These are phyloP conservation scores for Cercophora samala DNA, from an alignment of 495 filamentous ascomycete genomes.

Conservation along the genomic window DNA sequence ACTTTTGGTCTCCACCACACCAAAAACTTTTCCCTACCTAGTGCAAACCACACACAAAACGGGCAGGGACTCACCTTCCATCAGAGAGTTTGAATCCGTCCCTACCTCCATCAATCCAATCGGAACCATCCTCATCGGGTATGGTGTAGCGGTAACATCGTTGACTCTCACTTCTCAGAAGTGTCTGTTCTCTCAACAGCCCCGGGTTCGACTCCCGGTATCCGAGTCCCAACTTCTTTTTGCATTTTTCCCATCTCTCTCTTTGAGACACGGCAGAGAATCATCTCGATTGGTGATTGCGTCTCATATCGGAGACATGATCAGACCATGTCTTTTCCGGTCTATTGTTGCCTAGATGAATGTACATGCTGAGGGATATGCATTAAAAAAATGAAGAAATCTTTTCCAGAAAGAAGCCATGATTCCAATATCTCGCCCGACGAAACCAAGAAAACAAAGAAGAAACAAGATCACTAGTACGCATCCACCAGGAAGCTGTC, in stretches of 20 bases:
- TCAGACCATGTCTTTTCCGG: background rate
- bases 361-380: background rate
- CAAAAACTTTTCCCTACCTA: background rate
- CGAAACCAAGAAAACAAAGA: background rate
- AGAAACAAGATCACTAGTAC: too few relatives aligned
- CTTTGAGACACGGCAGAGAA: background rate
- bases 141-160: slow-evolving; percentile 19
- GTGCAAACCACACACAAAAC: background rate
- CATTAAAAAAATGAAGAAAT: background rate
- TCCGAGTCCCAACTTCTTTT: slow-evolving; percentile 11
- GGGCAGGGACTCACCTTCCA: background rate
- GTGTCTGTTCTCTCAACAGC: slow-evolving; percentile 14
- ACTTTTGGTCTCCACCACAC: background rate
- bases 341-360: background rate
- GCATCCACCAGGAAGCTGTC: background rate
- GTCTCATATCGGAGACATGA: background rate
- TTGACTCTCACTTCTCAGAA: slow-evolving; percentile 16
- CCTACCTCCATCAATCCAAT: background rate
- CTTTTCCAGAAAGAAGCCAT: background rate
- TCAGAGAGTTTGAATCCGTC: background rate
- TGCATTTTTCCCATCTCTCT: background rate
- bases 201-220: slow-evolving; percentile 17
- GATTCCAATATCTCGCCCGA: background rate
- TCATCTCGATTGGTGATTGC: background rate
- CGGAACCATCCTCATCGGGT: slow-evolving; percentile 17